Evolutionary conservation across 169 alveolate species (phyloP), one percentile per base, ranked within the genome.

Genomic region (Eimeria falciformis): DNA sequence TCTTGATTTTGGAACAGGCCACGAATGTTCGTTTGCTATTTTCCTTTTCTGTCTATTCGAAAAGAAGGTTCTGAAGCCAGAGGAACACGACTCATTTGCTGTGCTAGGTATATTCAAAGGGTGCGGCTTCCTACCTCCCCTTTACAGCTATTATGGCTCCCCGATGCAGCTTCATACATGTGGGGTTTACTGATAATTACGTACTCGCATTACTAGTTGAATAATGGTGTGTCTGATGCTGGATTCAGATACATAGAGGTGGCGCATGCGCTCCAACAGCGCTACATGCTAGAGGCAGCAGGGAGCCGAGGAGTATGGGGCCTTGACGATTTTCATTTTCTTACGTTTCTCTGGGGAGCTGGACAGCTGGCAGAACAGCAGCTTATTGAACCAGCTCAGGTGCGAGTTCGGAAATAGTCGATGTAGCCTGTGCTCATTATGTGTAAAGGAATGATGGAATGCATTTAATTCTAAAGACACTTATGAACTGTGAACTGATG

Each of bases 271-370:
- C 95, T 99, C 37, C 98, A 98, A 93, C 96, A 96, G 55, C 94
- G 97, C 58, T 99, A 99, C 94, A 97, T 96, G 78, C 97, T 99
- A 40, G 99, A 99, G 93, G 99, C 99, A 4, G 99, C 99, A 0
- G 99, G 99, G 9, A 97, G 99, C 40, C 99, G 99, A 91, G 99
- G 99, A 6, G 99, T 98, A 50, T 99, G 99, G 99, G 99, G 99
- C 12, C 95, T 99, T 45, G 99, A 99, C 95, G 99, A 99, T 87
- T 99, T 98, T 94, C 99, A 98, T 78, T 91, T 91, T 45, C 55
- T 94, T 5, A 93, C 94, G 23, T 91, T 91, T 84, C 85, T 94
- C 50, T 94, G 71, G 65, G 96, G 96, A 17, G 56, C 96, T 1
- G 84, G 87, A 37, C 96, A 94, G 78, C 94, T 94, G 69, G n/a